Conservation (phyloP, 805 yeast genomes). For the Pichia deserticola region DNA sequence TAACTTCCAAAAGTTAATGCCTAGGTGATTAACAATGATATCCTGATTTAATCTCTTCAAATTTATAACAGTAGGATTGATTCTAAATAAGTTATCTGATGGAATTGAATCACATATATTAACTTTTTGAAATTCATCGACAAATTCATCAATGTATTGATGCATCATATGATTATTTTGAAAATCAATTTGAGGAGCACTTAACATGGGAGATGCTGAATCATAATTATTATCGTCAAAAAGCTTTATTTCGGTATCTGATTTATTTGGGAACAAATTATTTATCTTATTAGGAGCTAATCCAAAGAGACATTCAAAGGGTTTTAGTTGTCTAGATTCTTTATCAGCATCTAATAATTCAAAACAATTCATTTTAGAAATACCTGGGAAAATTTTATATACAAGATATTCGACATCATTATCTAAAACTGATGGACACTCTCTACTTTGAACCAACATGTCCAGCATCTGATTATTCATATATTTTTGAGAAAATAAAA, state of each 20-base stretch:
- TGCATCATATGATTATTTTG: neutral
- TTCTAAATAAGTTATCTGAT: constrained; percentile 25
- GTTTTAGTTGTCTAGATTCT: constrained; percentile 10
- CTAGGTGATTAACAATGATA: constrained; percentile 40
- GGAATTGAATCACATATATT: constrained; percentile 11
- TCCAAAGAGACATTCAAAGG: constrained; percentile 24
- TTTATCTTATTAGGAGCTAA: neutral
- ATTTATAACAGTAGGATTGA: constrained; percentile 30
- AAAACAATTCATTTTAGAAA: constrained; percentile 16
- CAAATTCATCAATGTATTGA: neutral
- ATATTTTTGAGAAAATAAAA: constrained; percentile 21
- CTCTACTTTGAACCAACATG: constrained; percentile 13
- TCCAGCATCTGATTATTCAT: constrained; percentile 2
- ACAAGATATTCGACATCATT: constrained; percentile 19
- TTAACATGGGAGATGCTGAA: constrained; percentile 25
- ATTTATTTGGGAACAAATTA: neutral
- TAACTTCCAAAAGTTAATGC: constrained; percentile 47
- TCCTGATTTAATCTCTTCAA: constrained; percentile 32
- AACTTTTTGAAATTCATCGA: neutral
- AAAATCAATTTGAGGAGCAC: neutral
- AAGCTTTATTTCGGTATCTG: neutral
- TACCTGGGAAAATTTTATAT: constrained; percentile 21
- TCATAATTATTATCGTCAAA: constrained; percentile 35
- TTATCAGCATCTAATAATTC: constrained; percentile 19
- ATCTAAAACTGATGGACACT: constrained; percentile 16